A percentile compares a stretch with the other conserved stretches of the same genome.
Conservation (phyloP, 331 rosid genomes). For the Spiraea crenata region DNA sequence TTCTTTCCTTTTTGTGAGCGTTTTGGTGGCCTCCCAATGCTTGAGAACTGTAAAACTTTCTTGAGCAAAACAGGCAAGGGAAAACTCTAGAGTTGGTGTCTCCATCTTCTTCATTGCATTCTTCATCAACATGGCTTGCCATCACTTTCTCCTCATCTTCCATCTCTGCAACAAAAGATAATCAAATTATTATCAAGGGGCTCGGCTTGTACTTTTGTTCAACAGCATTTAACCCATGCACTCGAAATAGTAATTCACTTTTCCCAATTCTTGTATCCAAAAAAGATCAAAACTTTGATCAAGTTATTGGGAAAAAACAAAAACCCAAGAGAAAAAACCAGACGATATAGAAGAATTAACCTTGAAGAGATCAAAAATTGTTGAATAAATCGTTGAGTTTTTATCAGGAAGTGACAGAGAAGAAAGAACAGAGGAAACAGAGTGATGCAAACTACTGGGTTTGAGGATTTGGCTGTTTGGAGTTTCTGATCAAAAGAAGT, state of each 20-base stretch:
- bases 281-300: too few species aligned
- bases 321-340: neutral
- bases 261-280: too few species aligned
- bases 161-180: constrained; percentile 36
- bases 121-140: constrained; percentile 25
- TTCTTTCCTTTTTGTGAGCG: constrained; percentile 85
- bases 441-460: neutral
- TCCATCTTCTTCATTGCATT: constrained; percentile 27
- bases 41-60: constrained; percentile 78
- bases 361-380: neutral
- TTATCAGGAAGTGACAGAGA: constrained; percentile 21
- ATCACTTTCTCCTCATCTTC: constrained; percentile 30
- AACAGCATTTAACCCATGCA: too few species aligned
- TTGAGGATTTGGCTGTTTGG: constrained; percentile 13
- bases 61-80: constrained; percentile 73
- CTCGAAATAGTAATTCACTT: too few species aligned
- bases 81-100: constrained; percentile 42
- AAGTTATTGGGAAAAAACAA: neutral
- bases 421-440: constrained; percentile 7
- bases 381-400: neutral
- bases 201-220: too few species aligned
- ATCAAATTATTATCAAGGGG: too few species aligned
- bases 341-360: neutral
- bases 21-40: constrained; percentile 95
- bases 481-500: constrained; percentile 29